Percentiles rank a stretch among this genome's conserved stretches.
Evolutionary conservation across 257 asterid species (phyloP).

Genomic region (Hygrophila difformis): DNA sequence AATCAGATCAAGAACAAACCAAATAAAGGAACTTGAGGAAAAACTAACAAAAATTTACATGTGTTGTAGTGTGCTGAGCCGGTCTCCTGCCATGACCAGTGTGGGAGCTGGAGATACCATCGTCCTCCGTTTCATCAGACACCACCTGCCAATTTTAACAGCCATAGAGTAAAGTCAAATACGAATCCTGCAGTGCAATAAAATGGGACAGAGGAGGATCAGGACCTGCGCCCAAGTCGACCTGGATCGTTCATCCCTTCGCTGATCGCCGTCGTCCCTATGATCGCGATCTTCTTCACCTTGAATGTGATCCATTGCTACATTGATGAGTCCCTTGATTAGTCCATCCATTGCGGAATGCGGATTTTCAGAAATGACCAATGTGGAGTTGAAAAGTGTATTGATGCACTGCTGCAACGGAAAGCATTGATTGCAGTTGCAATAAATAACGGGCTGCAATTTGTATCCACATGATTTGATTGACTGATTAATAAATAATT

Average conservation of each 20-base stretch:
- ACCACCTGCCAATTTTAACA: slow-evolving; percentile 48
- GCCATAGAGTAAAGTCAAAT: neutral
- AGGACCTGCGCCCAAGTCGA: slow-evolving; percentile 80
- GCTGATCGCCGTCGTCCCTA: slow-evolving; percentile 12
- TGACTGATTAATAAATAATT: too few relatives aligned
- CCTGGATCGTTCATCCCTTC: slow-evolving; percentile 52
- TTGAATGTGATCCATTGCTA: slow-evolving; percentile 35
- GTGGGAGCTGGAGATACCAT: slow-evolving; percentile 19
- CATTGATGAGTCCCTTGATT: slow-evolving; percentile 49
- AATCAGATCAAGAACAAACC: neutral
- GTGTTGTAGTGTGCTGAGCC: slow-evolving; percentile 3
- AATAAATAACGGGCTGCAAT: too few relatives aligned
- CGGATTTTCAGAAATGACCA: neutral
- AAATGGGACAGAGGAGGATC: neutral
- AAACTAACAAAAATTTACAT: slow-evolving; percentile 16
- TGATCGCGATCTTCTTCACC: slow-evolving; percentile 14
- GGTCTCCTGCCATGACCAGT: slow-evolving; percentile 6
- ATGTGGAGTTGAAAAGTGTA: too few relatives aligned
- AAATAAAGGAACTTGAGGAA: neutral
- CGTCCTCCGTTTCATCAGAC: slow-evolving; percentile 39
- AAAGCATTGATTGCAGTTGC: too few relatives aligned
- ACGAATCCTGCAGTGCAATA: neutral
- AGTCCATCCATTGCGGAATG: slow-evolving; percentile 52
- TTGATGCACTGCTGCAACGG: too few relatives aligned
- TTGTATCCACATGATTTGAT: too few relatives aligned